Evolutionary conservation across 2,329 filamentous ascomycete genomes (phyloP), one percentile per base, ranked within the genome.

Genomic region (Monosporascus sp.): DNA sequence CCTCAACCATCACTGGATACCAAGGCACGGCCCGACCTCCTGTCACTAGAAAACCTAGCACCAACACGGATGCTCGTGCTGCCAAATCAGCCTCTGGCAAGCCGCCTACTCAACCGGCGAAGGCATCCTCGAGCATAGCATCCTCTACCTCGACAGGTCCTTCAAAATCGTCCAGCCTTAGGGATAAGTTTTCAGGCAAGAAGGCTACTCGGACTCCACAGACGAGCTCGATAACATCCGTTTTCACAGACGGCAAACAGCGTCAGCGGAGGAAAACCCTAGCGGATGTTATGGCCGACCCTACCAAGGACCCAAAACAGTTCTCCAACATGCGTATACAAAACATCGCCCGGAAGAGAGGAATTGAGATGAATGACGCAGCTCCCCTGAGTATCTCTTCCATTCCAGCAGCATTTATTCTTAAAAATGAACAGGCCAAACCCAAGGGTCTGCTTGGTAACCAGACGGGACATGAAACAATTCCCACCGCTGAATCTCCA

Each of bases 221-320:
- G 24, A 52, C 47, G 25, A 48, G 24, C 41, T 57, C 31, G 46
- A 41, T 53, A 7, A 57, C 52, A 15, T 82, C 81, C 53, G 71
- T 81, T 1, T 81, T 81, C 47, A 56, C 63, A 6, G 68, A 68
- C 9, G 77, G 78, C 2, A 76, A 68, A 52, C 63, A 58, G 25
- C 65, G 60, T 31, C 76, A 72, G 55, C 59, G 61, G 20, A 68
- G 73, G 15, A 44, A 51, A 2, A 70, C 57, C 14, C 62, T 81
- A 3, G 61, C 58, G 15, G 70, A 76, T 3, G 66, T 51, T 8
- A 73, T 75, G 53, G 62, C 62, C 15, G 74, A 82, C 61, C 59
- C 72, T 8, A 68, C 59, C 2, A 77, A 70, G 54, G 56, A 64
- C 1, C 70, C 72, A 0, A 76, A 71, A 46, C 54, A 72, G 9